A percentile compares a stretch with the other conserved stretches of the same genome.
Evolutionary conservation across 495 filamentous ascomycete genomes (phyloP).

Genomic region (Penicillium crystallinum): DNA sequence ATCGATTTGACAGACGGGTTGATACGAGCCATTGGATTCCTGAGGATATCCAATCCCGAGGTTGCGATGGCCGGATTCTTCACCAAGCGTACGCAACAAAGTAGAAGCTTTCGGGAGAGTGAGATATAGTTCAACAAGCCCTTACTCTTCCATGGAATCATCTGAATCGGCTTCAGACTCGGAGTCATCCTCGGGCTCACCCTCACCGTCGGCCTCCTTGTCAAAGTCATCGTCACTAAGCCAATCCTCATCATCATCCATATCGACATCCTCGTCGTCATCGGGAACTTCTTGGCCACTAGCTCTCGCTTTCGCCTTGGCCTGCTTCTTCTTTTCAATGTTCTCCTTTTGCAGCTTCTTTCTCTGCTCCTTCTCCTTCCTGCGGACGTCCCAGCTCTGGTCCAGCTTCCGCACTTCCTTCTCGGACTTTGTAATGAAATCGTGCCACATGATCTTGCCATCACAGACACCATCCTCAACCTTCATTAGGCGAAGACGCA

Average conservation of each 20-base stretch:
- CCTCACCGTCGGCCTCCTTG: slow-evolving; percentile 46
- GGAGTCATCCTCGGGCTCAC: slow-evolving; percentile 39
- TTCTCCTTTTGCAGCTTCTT: slow-evolving; percentile 81
- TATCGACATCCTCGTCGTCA: slow-evolving; percentile 52
- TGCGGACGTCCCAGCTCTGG: slow-evolving; percentile 68
- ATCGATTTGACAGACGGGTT: background rate
- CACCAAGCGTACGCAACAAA: background rate
- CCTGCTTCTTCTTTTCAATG: slow-evolving; percentile 72
- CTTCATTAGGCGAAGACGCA: slow-evolving; percentile 87
- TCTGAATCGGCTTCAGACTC: slow-evolving; percentile 24
- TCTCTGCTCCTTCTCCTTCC: slow-evolving; percentile 74
- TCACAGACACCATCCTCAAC: slow-evolving; percentile 91
- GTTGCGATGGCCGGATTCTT: background rate
- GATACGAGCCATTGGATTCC: background rate
- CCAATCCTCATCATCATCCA: slow-evolving; percentile 56
- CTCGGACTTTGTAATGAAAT: slow-evolving; percentile 77
- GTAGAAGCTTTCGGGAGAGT: background rate
- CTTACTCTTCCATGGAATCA: slow-evolving; percentile 40
- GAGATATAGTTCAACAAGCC: background rate
- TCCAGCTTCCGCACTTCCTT: slow-evolving; percentile 73
- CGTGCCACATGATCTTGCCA: slow-evolving; percentile 96
- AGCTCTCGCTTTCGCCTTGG: slow-evolving; percentile 46
- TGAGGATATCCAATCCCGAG: background rate
- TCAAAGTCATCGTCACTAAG: slow-evolving; percentile 58
- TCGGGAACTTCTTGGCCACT: slow-evolving; percentile 39